Percentiles rank a stretch among this genome's conserved stretches.
These are phyloP conservation scores for Blastobotrys peoriensis DNA, from an alignment of 805 yeast genomes.

Conservation along the genomic window DNA sequence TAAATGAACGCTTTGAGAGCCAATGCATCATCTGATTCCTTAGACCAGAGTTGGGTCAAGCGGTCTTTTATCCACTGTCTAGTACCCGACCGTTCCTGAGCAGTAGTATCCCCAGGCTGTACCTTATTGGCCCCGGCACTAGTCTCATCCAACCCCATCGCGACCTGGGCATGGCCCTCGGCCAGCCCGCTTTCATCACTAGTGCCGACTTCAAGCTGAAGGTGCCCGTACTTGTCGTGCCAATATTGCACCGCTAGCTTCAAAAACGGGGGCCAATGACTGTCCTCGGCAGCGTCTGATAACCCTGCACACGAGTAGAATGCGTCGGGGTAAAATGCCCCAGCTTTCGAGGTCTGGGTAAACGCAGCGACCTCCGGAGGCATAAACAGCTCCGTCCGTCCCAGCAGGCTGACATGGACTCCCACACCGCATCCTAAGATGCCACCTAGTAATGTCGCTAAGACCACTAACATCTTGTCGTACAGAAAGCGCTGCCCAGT, in stretches of 20 bases:
- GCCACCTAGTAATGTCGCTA: neutral
- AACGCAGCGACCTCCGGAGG: neutral
- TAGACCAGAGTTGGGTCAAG: too few species aligned
- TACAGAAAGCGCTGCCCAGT: too few species aligned
- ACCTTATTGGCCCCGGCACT: conserved; percentile 9
- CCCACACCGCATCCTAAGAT: conserved; percentile 1
- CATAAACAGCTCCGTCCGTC: conserved; percentile 1
- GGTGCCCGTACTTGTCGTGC: conserved; percentile 27
- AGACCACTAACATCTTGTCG: too few species aligned
- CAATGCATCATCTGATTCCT: conserved; percentile 20
- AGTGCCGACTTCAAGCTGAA: neutral
- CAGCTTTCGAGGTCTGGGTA: conserved; percentile 36
- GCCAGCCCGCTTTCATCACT: too few species aligned
- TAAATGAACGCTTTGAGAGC: conserved; percentile 48
- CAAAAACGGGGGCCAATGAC: conserved; percentile 69
- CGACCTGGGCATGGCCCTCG: neutral
- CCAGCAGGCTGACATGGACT: neutral
- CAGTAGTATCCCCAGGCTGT: neutral
- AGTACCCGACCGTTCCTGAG: neutral
- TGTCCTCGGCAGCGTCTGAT: conserved; percentile 50
- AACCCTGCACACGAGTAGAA: conserved; percentile 53
- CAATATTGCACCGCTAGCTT: conserved; percentile 41
- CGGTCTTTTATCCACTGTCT: too few species aligned
- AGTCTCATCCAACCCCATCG: neutral
- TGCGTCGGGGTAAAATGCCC: conserved; percentile 66